A percentile compares a stretch with the other conserved stretches of the same genome.
Evolutionary conservation across 768 basidiomycete species (phyloP).

Genomic region (Boletus tomentosulus): DNA sequence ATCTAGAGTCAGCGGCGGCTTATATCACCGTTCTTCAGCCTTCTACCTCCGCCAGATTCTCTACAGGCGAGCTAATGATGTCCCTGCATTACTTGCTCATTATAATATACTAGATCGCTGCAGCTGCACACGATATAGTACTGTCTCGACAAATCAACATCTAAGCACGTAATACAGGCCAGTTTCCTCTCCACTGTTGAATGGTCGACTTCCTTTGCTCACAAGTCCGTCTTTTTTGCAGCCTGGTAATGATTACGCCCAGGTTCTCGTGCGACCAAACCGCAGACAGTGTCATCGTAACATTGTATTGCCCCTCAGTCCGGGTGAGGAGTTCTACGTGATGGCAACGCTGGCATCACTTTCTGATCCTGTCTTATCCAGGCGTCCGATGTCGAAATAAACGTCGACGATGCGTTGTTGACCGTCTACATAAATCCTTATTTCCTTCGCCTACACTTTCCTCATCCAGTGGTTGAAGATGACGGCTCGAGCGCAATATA

Average conservation of each 20-base stretch:
- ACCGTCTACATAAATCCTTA: constrained; percentile 80
- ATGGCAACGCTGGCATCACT: not conserved
- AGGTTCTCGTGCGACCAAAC: constrained; percentile 69
- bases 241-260: constrained; percentile 66
- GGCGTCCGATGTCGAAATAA: constrained; percentile 80
- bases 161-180: not conserved
- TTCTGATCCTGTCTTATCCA: constrained; percentile 32
- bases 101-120: constrained; percentile 1
- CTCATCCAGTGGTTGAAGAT: constrained; percentile 61
- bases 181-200: not conserved
- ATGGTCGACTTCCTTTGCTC: not conserved
- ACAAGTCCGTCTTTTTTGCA: not conserved
- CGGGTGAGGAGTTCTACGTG: constrained; percentile 47
- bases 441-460: constrained; percentile 76
- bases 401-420: constrained; percentile 66
- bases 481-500: constrained; percentile 64
- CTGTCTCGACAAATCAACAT: not conserved
- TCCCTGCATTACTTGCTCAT: not conserved
- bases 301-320: constrained; percentile 68
- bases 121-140: not conserved
- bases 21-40: not conserved
- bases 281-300: constrained; percentile 47
- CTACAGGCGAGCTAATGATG: not conserved
- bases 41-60: constrained; percentile 6
- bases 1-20: not conserved